Conservation (phyloP, 768 basidiomycete species). For the Phaeotremella skinneri region DNA sequence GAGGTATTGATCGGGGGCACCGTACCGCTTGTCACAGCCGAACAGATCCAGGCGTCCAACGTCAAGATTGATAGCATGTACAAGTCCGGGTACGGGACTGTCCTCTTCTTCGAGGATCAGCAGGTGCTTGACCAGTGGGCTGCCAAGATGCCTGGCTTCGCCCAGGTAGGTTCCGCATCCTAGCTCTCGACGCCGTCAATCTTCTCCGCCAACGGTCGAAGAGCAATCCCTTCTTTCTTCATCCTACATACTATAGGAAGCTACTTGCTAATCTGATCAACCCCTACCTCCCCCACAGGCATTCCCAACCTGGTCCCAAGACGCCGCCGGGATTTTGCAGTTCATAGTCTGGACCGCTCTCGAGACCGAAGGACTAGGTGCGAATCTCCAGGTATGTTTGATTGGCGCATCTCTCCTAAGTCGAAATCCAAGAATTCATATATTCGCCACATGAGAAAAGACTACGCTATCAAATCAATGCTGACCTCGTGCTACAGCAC, state of each 20-base stretch:
- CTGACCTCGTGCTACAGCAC: slow-evolving; percentile 20
- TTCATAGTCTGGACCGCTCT: slow-evolving; percentile 51
- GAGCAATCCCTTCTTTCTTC: not conserved
- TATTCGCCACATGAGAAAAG: no score
- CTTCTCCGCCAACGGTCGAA: no score
- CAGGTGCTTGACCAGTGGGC: slow-evolving; percentile 40
- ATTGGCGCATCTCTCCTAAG: not conserved
- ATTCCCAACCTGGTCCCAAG: slow-evolving; percentile 45
- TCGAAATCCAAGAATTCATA: not conserved
- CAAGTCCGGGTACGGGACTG: slow-evolving; percentile 49
- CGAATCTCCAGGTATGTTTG: slow-evolving; percentile 36
- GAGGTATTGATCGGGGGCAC: not conserved
- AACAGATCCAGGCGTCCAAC: slow-evolving; percentile 16
- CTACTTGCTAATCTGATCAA: not conserved
- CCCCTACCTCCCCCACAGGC: slow-evolving; percentile 11
- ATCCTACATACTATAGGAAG: not conserved
- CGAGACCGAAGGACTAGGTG: slow-evolving; percentile 50
- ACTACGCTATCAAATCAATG: no score
- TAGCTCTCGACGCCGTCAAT: no score
- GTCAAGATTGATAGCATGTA: slow-evolving; percentile 38
- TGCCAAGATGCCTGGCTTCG: slow-evolving; percentile 37
- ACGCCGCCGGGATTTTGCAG: slow-evolving; percentile 50
- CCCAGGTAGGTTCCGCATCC: slow-evolving; percentile 17
- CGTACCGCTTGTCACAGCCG: slow-evolving; percentile 23
- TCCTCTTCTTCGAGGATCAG: slow-evolving; percentile 53